phyloP scores from a whole-genome alignment of 305 asterid genomes.

The Nicotiana rustica region DNA sequence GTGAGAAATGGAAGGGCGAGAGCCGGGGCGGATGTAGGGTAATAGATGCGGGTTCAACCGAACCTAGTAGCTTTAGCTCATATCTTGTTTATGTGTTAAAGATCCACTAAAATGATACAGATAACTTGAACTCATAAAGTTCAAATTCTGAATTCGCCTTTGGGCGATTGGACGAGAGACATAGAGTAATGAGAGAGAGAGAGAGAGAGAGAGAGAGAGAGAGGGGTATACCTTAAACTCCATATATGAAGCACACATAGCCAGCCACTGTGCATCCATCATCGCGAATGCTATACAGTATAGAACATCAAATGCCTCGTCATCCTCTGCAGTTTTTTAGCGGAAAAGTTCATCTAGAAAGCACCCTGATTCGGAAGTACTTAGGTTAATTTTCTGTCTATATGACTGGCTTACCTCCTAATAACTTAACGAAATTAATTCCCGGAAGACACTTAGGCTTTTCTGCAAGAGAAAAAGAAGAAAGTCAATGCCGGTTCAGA shows the following conservation, averaged over 20 bases:
- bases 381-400: not conserved
- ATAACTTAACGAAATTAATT: slow-evolving; percentile 65
- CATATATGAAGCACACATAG: slow-evolving; percentile 98
- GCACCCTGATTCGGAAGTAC: not conserved
- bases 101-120: too few relatives aligned
- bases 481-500: not conserved
- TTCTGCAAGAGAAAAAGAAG: slow-evolving; percentile 52
- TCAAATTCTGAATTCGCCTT: not conserved
- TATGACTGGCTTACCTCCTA: slow-evolving; percentile 65
- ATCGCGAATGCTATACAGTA: slow-evolving; percentile 84
- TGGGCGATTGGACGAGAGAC: not conserved
- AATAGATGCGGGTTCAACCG: too few relatives aligned
- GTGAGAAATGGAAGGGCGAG: not conserved
- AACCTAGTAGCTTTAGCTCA: too few relatives aligned
- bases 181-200: not conserved
- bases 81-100: too few relatives aligned
- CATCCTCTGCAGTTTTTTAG: slow-evolving; percentile 67
- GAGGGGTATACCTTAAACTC: slow-evolving; percentile 61
- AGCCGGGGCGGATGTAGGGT: too few relatives aligned
- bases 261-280: slow-evolving; percentile 99
- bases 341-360: slow-evolving; percentile 13
- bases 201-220: not conserved
- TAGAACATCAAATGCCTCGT: slow-evolving; percentile 82
- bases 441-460: slow-evolving; percentile 87
- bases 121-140: too few relatives aligned